Percentiles rank a stretch among this genome's conserved stretches.
phyloP scores from a whole-genome alignment of 2,329 filamentous ascomycete genomes.

The Aspergillus spinulosporus region DNA sequence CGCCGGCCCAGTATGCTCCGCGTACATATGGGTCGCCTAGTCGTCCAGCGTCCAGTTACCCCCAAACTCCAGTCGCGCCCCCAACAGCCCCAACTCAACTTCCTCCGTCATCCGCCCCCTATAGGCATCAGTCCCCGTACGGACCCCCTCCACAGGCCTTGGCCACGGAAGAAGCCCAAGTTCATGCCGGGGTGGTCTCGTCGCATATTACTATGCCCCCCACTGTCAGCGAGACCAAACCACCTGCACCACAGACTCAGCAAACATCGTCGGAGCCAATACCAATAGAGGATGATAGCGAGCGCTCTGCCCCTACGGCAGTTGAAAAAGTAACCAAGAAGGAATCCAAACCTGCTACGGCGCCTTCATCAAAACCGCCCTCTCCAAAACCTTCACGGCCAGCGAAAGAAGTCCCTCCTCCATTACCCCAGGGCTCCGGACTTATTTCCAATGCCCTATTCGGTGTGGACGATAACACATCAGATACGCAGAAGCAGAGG shows the following conservation, averaged over 20 bases:
- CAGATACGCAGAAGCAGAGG: conserved; percentile 40
- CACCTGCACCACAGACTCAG: conserved; percentile 21
- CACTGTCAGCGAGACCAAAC: conserved; percentile 6
- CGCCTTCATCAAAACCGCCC: conserved; percentile 53
- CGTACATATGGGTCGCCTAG: conserved; percentile 32
- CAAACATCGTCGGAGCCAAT: conserved; percentile 24
- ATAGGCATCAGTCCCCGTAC: conserved; percentile 29
- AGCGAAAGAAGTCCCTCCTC: conserved; percentile 55
- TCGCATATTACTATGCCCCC: conserved; percentile 15
- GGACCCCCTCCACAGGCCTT: conserved; percentile 25
- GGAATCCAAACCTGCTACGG: conserved; percentile 46
- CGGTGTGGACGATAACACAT: conserved; percentile 49
- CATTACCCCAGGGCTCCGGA: conserved; percentile 63
- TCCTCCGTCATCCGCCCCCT: conserved; percentile 25
- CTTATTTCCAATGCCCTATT: conserved; percentile 63
- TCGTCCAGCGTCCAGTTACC: conserved; percentile 27
- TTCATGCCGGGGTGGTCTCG: conserved; percentile 16
- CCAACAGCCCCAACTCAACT: conserved; percentile 27
- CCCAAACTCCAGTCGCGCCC: conserved; percentile 29
- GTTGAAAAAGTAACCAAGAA: conserved; percentile 38
- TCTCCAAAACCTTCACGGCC: conserved; percentile 58
- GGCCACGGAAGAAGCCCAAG: conserved; percentile 23
- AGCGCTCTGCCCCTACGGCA: conserved; percentile 23
- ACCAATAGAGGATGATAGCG: conserved; percentile 40
- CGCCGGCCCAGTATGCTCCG: conserved; percentile 30